These are phyloP conservation scores for Pinus albicaulis DNA, from an alignment of 75 land plant genomes.

Conservation along the genomic window DNA sequence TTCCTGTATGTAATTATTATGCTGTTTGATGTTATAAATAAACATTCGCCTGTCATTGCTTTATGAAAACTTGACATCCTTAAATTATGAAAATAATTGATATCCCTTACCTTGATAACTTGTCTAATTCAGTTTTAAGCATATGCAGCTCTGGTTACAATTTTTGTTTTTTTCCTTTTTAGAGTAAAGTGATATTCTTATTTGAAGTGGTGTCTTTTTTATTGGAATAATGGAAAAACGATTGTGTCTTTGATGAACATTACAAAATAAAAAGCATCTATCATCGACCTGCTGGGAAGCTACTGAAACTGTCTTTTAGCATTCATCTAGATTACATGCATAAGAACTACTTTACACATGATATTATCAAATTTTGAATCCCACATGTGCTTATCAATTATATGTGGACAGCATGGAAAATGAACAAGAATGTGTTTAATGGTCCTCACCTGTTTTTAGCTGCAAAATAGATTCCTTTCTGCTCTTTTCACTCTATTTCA, in stretches of 20 bases:
- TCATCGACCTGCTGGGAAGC: neutral
- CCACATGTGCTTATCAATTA: neutral
- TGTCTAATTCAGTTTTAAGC: neutral
- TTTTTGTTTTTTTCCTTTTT: neutral
- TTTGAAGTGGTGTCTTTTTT: neutral
- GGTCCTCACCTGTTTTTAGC: no score
- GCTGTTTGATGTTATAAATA: neutral
- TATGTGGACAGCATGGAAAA: no score
- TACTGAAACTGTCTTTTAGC: neutral
- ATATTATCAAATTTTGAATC: neutral
- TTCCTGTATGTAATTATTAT: slow-evolving; percentile 60
- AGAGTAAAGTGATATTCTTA: neutral
- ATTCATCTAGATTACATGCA: neutral
- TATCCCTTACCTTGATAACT: neutral
- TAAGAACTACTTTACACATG: neutral
- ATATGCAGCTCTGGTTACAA: neutral
- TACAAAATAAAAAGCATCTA: neutral
- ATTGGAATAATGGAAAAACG: neutral
- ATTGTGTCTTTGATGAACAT: neutral
- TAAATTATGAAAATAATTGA: no score
- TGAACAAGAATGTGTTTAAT: no score
- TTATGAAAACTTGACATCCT: neutral
- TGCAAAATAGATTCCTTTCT: no score
- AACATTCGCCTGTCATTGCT: neutral
- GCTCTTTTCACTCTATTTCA: no score